Base-by-base conservation (phyloP, 129 eudicot species). In the Pulicaria dysenterica region DNA sequence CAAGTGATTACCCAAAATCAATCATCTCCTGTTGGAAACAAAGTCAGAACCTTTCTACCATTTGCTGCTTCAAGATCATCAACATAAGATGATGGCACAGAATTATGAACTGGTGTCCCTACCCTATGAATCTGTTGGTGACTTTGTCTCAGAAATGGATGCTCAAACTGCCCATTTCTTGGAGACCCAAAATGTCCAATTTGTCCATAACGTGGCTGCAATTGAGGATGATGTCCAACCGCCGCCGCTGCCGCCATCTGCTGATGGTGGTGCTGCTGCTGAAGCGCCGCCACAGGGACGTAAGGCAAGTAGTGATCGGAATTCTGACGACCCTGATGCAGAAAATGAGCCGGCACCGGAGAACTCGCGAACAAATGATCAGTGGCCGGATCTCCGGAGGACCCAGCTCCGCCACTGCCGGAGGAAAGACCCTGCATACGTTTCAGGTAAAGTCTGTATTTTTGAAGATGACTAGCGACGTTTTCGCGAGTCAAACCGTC, bases 401-500 rank as follows among this genome's bases (percentile, higher is more conserved):
- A 77, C 31, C 62, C 83, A 10, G 53, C 72, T 7, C 83, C 79
- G 3, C 89, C 72, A 5, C 83, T 77, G 3, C 89, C 86, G 15
- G 57, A 57, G 5, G 86, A 77, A 45, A 85, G 65, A 9, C 96
- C 92, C 85, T 94, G 98, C 98, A 94, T 86, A 31, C 99, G 79
- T 78, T 94, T 94, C 24, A 94, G 67, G 61, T 94, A 94, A 63
- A 94, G 91, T 8, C 99, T 63, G 58, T 94, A 94, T 43, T 94
- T 94, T 53, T 94, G 99, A 44, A 94, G 57, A 49, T 94, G 99
- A 65, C 97, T 94, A 3, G 99, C 99, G 8, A 94, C 97, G 62
- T 92, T 92, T 56, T 92, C 98, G 2, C 96, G 77, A 8, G 98
- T 92, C 68, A 92, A 82, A 9, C 98, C 98, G 48, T 92, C 98